These are phyloP conservation scores for Saturnispora serradocipensis DNA, from an alignment of 805 yeast genomes.

Conservation along the genomic window DNA sequence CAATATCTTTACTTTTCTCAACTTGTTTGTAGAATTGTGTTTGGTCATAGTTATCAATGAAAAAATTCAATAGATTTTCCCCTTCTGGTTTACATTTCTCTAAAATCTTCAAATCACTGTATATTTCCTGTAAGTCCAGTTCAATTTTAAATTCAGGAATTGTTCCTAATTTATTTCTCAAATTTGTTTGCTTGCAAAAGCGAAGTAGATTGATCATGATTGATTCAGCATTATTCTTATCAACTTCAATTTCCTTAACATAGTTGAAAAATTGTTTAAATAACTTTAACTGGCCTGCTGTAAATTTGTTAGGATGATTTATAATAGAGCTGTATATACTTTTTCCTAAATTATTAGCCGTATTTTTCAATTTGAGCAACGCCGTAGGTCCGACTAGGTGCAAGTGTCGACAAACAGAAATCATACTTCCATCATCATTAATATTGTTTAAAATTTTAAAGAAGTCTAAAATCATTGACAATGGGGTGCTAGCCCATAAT, in stretches of 20 bases:
- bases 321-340: conserved; percentile 13
- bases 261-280: neutral
- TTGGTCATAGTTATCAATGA: conserved; percentile 30
- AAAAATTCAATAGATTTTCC: conserved; percentile 29
- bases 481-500: conserved; percentile 42
- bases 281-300: conserved; percentile 2
- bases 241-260: conserved; percentile 11
- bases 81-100: conserved; percentile 20
- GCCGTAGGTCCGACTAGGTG: conserved; percentile 18
- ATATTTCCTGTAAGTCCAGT: conserved; percentile 29
- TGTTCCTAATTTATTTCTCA: conserved; percentile 24
- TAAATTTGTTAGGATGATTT: neutral
- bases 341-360: conserved; percentile 9
- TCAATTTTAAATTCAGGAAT: conserved; percentile 20
- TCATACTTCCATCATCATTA: conserved; percentile 20
- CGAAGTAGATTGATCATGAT: conserved; percentile 28
- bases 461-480: conserved; percentile 39
- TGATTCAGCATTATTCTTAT: conserved; percentile 28
- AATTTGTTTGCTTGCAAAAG: conserved; percentile 29
- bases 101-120: conserved; percentile 23
- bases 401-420: conserved; percentile 19
- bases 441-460: conserved; percentile 34
- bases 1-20: conserved; percentile 13
- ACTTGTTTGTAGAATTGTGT: conserved; percentile 19
- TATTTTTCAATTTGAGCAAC: conserved; percentile 14